A percentile compares a stretch with the other conserved stretches of the same genome.
Evolutionary conservation across 1,139 yeast species (phyloP).

Genomic region (Blastobotrys proliferans): DNA sequence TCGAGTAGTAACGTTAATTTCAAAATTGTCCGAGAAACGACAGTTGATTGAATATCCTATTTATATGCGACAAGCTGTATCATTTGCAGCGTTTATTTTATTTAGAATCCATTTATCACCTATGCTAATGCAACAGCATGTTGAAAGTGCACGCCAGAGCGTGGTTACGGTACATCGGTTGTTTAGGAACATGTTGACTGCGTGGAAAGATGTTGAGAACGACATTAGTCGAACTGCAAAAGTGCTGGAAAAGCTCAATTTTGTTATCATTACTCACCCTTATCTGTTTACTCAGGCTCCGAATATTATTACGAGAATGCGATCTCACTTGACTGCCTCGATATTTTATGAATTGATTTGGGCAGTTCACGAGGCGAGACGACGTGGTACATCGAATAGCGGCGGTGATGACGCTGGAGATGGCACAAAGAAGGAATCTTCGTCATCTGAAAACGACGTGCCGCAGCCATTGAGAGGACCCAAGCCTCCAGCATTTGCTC

Average conservation of each 20-base stretch:
- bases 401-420: slow-evolving; percentile 16
- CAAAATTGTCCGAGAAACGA: slow-evolving; percentile 61
- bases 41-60: slow-evolving; percentile 82
- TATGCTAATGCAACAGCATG: slow-evolving; percentile 65
- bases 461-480: slow-evolving; percentile 29
- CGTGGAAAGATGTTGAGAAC: slow-evolving; percentile 89
- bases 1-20: slow-evolving; percentile 70
- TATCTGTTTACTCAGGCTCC: slow-evolving; percentile 64
- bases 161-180: slow-evolving; percentile 89
- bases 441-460: slow-evolving; percentile 11
- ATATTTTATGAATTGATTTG: slow-evolving; percentile 88
- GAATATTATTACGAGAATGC: slow-evolving; percentile 80
- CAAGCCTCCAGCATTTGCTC: slow-evolving; percentile 24
- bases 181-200: slow-evolving; percentile 79
- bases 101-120: slow-evolving; percentile 83
- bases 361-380: slow-evolving; percentile 91
- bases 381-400: slow-evolving; percentile 42
- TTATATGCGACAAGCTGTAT: slow-evolving; percentile 77
- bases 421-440: not conserved
- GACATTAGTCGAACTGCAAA: slow-evolving; percentile 91
- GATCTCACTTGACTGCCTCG: slow-evolving; percentile 89
- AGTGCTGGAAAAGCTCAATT: slow-evolving; percentile 84
- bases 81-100: slow-evolving; percentile 72
- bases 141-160: slow-evolving; percentile 87
- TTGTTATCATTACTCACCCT: slow-evolving; percentile 83